phyloP scores from a whole-genome alignment of 306 rosid species.

The Fragaria nilgerrensis region DNA sequence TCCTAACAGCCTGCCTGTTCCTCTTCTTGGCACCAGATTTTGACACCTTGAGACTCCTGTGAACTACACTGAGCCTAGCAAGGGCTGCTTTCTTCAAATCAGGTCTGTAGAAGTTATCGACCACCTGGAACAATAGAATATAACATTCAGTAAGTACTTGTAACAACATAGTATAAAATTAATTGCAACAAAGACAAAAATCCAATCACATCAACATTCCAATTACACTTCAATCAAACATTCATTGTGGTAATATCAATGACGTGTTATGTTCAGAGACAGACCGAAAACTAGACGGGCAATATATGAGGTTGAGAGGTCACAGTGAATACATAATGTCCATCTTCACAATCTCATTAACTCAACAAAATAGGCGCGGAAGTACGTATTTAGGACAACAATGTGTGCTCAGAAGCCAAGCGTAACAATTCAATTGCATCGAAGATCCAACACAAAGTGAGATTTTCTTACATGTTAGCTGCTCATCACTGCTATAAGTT shows the following conservation, averaged over 20 bases:
- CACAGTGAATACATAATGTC: background rate
- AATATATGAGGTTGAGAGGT: background rate
- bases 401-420: slow-evolving; percentile 77
- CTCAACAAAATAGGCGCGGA: background rate
- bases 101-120: slow-evolving; percentile 62
- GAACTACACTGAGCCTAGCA: slow-evolving; percentile 66
- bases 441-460: slow-evolving; percentile 36
- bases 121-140: slow-evolving; percentile 35
- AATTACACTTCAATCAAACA: background rate
- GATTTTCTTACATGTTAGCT: slow-evolving; percentile 21
- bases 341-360: background rate
- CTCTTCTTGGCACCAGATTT: slow-evolving; percentile 83
- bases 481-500: slow-evolving; percentile 24
- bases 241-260: background rate
- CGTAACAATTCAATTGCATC: slow-evolving; percentile 68
- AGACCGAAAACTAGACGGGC: background rate
- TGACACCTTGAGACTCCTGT: slow-evolving; percentile 65
- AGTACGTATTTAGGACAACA: background rate
- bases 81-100: slow-evolving; percentile 80
- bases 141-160: background rate
- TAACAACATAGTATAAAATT: background rate
- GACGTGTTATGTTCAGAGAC: background rate
- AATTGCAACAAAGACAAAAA: background rate
- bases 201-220: background rate
- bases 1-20: slow-evolving; percentile 62